Conservation (phyloP, 495 filamentous ascomycete genomes). For the Aspergillus cavernicola region DNA sequence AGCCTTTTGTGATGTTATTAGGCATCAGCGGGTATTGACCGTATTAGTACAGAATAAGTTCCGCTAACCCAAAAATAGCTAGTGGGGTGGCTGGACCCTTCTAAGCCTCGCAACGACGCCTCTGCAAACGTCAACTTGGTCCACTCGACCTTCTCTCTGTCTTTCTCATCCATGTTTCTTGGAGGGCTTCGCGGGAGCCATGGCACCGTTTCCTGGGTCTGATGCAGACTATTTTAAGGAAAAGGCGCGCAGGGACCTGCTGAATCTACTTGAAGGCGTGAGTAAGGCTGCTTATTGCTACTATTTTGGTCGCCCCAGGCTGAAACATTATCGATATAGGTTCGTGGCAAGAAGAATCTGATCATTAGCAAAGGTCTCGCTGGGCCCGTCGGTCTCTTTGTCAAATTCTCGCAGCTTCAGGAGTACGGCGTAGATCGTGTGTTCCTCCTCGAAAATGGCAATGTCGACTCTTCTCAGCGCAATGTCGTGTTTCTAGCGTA, state of each 20-base stretch:
- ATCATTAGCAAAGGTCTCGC: constrained; percentile 88
- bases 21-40: constrained; percentile 14
- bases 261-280: constrained; percentile 87
- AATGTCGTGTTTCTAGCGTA: constrained; percentile 92
- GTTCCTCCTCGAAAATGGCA: constrained; percentile 91
- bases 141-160: constrained; percentile 6
- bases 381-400: constrained; percentile 82
- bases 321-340: constrained; percentile 51
- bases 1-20: background rate
- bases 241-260: constrained; percentile 77
- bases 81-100: constrained; percentile 19
- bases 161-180: constrained; percentile 21
- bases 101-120: constrained; percentile 16
- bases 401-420: constrained; percentile 85
- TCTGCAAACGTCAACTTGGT: constrained; percentile 14
- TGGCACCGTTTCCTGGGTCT: constrained; percentile 69
- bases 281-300: constrained; percentile 49
- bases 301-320: constrained; percentile 7
- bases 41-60: constrained; percentile 16
- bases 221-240: constrained; percentile 78
- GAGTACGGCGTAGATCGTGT: constrained; percentile 97
- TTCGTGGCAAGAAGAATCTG: constrained; percentile 97
- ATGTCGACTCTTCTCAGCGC: constrained; percentile 86
- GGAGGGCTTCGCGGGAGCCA: constrained; percentile 28
- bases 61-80: constrained; percentile 17